Percentiles rank a stretch among this genome's conserved stretches.
These are phyloP conservation scores for Pinus taeda DNA, from an alignment of 75 land plant species.

Conservation along the genomic window DNA sequence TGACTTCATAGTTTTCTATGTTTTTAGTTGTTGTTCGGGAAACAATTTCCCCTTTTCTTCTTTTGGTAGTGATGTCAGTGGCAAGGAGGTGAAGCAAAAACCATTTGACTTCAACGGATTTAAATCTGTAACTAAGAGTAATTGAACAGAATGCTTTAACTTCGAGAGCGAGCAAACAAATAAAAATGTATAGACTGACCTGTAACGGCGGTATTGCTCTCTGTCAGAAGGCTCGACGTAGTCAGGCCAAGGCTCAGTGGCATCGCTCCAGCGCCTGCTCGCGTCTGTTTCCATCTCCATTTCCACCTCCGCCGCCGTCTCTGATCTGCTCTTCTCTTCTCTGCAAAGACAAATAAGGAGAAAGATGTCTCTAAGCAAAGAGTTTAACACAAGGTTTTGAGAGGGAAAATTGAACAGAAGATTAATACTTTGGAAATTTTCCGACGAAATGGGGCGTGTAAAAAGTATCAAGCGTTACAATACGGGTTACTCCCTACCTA, in stretches of 20 bases:
- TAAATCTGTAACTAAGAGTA: background rate
- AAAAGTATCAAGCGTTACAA: too few relatives aligned
- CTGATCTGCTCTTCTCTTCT: background rate
- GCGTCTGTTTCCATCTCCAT: background rate
- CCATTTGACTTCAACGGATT: background rate
- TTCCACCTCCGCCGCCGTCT: background rate
- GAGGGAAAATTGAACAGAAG: too few relatives aligned
- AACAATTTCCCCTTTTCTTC: too few relatives aligned
- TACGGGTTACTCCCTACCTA: too few relatives aligned
- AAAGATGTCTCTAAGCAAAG: too few relatives aligned
- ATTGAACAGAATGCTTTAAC: background rate
- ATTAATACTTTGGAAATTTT: too few relatives aligned
- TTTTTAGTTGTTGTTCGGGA: too few relatives aligned
- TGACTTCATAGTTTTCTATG: too few relatives aligned
- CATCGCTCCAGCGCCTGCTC: background rate
- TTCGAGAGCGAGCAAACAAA: background rate
- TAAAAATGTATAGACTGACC: background rate
- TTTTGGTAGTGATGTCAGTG: too few relatives aligned
- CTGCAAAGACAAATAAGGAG: too few relatives aligned
- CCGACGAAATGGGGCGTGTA: too few relatives aligned
- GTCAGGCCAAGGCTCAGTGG: background rate
- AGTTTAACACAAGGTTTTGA: too few relatives aligned
- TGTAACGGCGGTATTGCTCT: conserved; percentile 5
- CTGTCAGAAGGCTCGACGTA: background rate
- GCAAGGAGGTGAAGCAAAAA: background rate